Base-by-base conservation (phyloP, 2,329 filamentous ascomycete species). In the Fusarium sp. region DNA sequence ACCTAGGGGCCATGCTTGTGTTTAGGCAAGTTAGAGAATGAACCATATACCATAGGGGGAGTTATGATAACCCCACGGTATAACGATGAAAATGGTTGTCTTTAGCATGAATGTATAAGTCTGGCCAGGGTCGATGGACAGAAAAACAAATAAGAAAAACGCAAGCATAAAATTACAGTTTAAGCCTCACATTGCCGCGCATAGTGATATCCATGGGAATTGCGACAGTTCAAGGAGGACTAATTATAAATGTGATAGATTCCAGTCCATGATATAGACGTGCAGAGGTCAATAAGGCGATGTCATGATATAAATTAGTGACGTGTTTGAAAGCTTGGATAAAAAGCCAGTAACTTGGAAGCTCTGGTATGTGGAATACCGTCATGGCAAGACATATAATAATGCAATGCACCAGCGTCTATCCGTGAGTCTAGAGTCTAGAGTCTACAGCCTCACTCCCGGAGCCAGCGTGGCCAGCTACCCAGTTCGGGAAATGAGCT, bases 401-500 rank as follows among this genome's bases (percentile, higher is more conserved):
- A 40, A 37, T 37, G 35, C 43, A 64, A 59, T 65, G 60, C 61
- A 59, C 35, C 52, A 43, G 23, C 62, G 64, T 56, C 56, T 51
- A 35, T 22, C 22, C 22, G 22, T 22, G 22, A 22, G 22, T 22
- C 22, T 22, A 22, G 22, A 60, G 55, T 39, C 15, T 6, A 44
- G 17, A 22, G 39, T 60, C 56, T 68, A 56, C 59, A 73, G 70
- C 63, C 68, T 73, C 71, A 73, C 70, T 64, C 32, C 30, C 54
- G 25, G 30, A 35, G 54, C 19, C 33, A 54, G 54, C 48, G 62
- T 68, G 67, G 63, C 44, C 58, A 59, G 56, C 56, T 62, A 46
- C 47, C 58, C 32, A 52, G 58, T 46, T 44, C 33, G 59, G 70
- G 70, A 73, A 72, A 73, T 73, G 71, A 73, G 63, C 37, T 67